phyloP scores from a whole-genome alignment of 257 asterid genomes.

The Solanum ahanhuiri region DNA sequence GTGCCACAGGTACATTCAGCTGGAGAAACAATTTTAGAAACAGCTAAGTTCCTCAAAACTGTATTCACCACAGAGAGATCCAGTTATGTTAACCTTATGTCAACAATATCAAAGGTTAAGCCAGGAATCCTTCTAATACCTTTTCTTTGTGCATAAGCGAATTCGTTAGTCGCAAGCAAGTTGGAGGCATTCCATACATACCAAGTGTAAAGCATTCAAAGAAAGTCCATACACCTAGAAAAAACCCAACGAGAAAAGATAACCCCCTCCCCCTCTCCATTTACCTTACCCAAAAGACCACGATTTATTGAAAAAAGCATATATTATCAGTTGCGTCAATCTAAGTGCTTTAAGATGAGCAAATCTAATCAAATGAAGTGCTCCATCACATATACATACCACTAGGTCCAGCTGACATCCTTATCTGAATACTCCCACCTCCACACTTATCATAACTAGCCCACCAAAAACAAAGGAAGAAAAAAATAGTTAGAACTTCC shows the following conservation, averaged over 20 bases:
- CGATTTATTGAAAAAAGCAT: not conserved
- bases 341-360: not conserved
- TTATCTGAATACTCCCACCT: not conserved
- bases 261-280: not conserved
- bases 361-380: not conserved
- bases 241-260: not conserved
- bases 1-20: not conserved
- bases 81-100: not conserved
- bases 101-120: not conserved
- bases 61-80: not conserved
- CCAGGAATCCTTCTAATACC: not conserved
- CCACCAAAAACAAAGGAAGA: not conserved
- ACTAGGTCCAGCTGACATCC: not conserved
- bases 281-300: not conserved
- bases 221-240: not conserved
- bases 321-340: not conserved
- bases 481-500: not conserved
- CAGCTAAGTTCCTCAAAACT: not conserved
- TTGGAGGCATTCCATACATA: not conserved
- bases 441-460: not conserved
- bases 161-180: not conserved
- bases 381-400: not conserved
- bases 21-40: not conserved
- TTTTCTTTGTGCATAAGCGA: not conserved
- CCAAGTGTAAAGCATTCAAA: not conserved